Conservation (phyloP, 2,329 filamentous ascomycete genomes). For the Pestalotiopsis sp. region DNA sequence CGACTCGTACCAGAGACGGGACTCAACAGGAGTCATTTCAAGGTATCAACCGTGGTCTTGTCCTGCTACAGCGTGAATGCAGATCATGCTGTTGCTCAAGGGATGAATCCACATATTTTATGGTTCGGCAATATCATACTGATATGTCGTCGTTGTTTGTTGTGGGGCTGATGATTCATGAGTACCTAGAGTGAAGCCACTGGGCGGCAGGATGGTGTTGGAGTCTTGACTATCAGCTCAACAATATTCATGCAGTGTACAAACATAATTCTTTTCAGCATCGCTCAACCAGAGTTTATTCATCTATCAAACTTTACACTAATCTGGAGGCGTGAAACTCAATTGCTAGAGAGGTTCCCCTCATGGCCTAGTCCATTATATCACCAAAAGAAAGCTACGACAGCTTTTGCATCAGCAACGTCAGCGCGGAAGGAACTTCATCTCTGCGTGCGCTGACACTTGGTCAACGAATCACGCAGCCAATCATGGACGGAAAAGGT, state of each 20-base stretch:
- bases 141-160: neutral
- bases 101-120: neutral
- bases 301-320: neutral
- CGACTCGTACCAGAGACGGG: neutral
- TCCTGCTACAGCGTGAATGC: neutral
- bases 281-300: neutral
- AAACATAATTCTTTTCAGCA: neutral
- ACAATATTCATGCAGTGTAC: neutral
- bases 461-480: neutral
- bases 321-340: neutral
- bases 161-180: conserved; percentile 13
- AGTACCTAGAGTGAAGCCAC: neutral
- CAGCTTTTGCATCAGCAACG: neutral
- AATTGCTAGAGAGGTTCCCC: neutral
- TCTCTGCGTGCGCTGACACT: neutral
- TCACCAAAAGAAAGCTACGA: neutral
- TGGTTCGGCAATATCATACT: neutral
- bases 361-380: neutral
- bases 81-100: neutral
- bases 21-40: neutral
- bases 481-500: neutral
- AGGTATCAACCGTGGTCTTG: neutral
- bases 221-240: neutral
- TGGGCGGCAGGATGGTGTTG: neutral
- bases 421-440: neutral